Evolutionary conservation across 2,329 filamentous ascomycete genomes (phyloP).

Genomic region (Clonostachys rhizophaga): DNA sequence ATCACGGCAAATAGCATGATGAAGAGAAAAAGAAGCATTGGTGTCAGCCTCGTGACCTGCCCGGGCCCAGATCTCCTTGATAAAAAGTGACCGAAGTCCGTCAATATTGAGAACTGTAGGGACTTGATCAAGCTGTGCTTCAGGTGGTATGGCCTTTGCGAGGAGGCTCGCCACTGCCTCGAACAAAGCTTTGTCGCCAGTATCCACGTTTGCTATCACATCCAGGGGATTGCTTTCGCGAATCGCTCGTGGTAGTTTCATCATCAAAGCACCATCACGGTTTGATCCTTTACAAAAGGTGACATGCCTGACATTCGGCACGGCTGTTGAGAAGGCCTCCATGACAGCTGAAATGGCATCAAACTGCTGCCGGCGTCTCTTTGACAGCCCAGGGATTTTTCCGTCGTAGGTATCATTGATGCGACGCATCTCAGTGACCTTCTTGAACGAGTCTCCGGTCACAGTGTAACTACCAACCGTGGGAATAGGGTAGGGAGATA

Average conservation of each 20-base stretch:
- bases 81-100: slow-evolving; percentile 38
- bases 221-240: slow-evolving; percentile 62
- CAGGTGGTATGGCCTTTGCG: slow-evolving; percentile 32
- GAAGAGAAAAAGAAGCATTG: slow-evolving; percentile 66
- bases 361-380: slow-evolving; percentile 73
- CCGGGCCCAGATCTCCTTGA: slow-evolving; percentile 45
- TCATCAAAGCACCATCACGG: slow-evolving; percentile 76
- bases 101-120: slow-evolving; percentile 33
- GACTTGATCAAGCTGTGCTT: slow-evolving; percentile 20
- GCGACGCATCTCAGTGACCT: slow-evolving; percentile 44
- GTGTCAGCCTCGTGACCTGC: slow-evolving; percentile 41
- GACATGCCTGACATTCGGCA: slow-evolving; percentile 68
- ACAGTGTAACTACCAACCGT: slow-evolving; percentile 77
- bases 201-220: slow-evolving; percentile 18
- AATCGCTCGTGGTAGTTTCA: slow-evolving; percentile 54
- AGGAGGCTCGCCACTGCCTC: slow-evolving; percentile 31
- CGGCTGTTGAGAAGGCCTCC: slow-evolving; percentile 63
- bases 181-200: slow-evolving; percentile 18
- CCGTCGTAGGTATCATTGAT: slow-evolving; percentile 43
- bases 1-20: slow-evolving; percentile 64
- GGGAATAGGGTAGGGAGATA: slow-evolving; percentile 77
- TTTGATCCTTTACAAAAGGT: slow-evolving; percentile 88
- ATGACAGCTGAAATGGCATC: slow-evolving; percentile 79
- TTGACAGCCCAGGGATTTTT: slow-evolving; percentile 74
- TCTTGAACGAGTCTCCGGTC: slow-evolving; percentile 52